Base-by-base conservation (phyloP, 805 yeast species). In the Starmerella bombi region DNA sequence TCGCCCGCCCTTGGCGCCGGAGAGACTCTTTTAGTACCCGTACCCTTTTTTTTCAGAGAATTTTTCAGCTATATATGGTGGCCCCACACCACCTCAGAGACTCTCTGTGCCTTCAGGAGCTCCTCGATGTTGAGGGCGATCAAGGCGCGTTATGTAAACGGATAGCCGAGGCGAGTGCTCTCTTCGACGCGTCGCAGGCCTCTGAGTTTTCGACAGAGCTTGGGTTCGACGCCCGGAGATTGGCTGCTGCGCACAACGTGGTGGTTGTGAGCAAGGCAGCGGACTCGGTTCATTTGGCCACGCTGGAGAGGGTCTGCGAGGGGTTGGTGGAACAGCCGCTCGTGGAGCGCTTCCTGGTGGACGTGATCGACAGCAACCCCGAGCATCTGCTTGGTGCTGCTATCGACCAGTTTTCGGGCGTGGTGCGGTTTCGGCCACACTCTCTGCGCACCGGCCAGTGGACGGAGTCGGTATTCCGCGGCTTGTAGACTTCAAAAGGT, bases 221-320 rank as follows among this genome's bases (percentile, higher is more conserved):
- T 16, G 48, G 39, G 5, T 36, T 42, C 16, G 48, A 41, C 29
- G 5, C 39, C 3, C 36, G 41, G 10, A 27, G 36, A n/a, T n/a
- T 38, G 2, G 42, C 38, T 21, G 53, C 53, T 3, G 50, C 47
- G 23, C 48, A 44, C 34, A 50, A 50, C 36, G 23, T 52, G 5
- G 25, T 37, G 7, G 43, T 36, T 6, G 42, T 42, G 14, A 37
- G 49, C 17, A 34, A 22, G 12, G 34, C 37, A n/a, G 46, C 55
- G 3, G 44, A 41, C 20, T 47, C 50, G 14, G 37, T 45, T 2
- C 33, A 25, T 6, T 17, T 50, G 17, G 20, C 30, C 7, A 44
- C 51, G 2, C 19, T 52, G 4, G 35, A 17, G 8, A 17, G 16
- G 16, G 25, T 38, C 15, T 20, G 44, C 4, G 32, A 28, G 18